Base-by-base conservation (phyloP, 148 eudicot species). In the Talinum fruticosum region DNA sequence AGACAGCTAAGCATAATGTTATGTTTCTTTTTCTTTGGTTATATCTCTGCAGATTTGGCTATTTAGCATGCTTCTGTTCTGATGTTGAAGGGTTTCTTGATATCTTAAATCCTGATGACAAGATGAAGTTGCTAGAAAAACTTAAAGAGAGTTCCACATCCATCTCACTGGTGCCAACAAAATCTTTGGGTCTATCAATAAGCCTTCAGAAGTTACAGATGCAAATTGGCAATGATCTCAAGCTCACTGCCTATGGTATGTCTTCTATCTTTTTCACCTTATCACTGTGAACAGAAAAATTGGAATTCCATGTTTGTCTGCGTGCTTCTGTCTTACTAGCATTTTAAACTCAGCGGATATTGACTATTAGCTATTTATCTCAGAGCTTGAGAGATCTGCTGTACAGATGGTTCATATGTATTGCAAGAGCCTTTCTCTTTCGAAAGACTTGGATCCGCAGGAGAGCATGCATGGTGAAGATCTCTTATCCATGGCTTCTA, bases 381-480 rank as follows among this genome's bases (percentile, higher is more conserved):
- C 88, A 95, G 98, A 95, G 34, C 89, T 91, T 51, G 94, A 84
- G 74, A 79, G 75, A 47, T 59, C 84, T 78, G 94, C 91, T 65
- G 88, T 86, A 77, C 81, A 78, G 84, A 90, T 95, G 96, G 86
- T 84, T 6, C 86, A 87, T 68, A 70, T 92, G 86, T 92, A 83
- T 77, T 87, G 89, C 78, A 80, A 85, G 85, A 92, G 85, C 83
- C 93, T 95, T 80, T 84, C 87, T 23, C 92, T 95, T 82, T 95
- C 98, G 45, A 95, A 88, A 85, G 90, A 95, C 53, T 87, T 95
- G 87, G 98, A 95, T 87, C 87, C 85, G 54, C 97, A 92, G 85
- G 98, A 95, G 87, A 88, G 85, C 80, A 89, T 89, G 96, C 85
- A 88, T 79, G 98, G 98, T 51, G 98, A 95, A 89, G 98, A 95